Evolutionary conservation across 768 basidiomycete species (phyloP).

Genomic region (Clavaria fumosa): DNA sequence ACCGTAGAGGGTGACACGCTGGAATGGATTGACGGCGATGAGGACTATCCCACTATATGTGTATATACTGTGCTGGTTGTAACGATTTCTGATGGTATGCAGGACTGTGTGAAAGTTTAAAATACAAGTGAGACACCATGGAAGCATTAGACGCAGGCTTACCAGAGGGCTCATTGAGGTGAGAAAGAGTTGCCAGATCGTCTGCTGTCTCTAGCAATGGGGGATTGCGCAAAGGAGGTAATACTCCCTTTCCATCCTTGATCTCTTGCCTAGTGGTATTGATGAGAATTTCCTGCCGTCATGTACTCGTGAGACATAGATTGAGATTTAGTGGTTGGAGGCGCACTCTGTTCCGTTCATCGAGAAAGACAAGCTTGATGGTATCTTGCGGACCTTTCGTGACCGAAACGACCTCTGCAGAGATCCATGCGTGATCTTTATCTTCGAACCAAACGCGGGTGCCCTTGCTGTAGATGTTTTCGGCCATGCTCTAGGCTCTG

Average conservation of each 20-base stretch:
- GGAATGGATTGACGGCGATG: constrained; percentile 98
- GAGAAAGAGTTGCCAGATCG: constrained; percentile 93
- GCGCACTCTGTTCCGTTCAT: constrained; percentile 82
- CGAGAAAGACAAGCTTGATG: constrained; percentile 73
- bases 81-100: constrained; percentile 93
- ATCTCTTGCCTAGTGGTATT: constrained; percentile 71
- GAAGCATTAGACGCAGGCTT: constrained; percentile 12
- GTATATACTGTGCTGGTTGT: constrained; percentile 94
- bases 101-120: constrained; percentile 40
- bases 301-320: constrained; percentile 7
- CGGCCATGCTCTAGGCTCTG: too few species aligned
- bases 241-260: constrained; percentile 58
- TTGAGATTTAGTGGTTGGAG: constrained; percentile 10
- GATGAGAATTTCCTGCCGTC: constrained; percentile 53
- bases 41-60: constrained; percentile 98
- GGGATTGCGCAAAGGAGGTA: constrained; percentile 93
- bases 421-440: constrained; percentile 89
- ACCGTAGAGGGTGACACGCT: constrained; percentile 92
- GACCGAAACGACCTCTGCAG: constrained; percentile 63
- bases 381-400: constrained; percentile 51
- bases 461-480: constrained; percentile 84
- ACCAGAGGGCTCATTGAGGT: constrained; percentile 98
- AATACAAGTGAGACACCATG: constrained; percentile 2
- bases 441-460: constrained; percentile 89
- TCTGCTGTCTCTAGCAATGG: constrained; percentile 93